Base-by-base conservation (phyloP, 768 basidiomycete species). In the Leccinellum luteum region DNA sequence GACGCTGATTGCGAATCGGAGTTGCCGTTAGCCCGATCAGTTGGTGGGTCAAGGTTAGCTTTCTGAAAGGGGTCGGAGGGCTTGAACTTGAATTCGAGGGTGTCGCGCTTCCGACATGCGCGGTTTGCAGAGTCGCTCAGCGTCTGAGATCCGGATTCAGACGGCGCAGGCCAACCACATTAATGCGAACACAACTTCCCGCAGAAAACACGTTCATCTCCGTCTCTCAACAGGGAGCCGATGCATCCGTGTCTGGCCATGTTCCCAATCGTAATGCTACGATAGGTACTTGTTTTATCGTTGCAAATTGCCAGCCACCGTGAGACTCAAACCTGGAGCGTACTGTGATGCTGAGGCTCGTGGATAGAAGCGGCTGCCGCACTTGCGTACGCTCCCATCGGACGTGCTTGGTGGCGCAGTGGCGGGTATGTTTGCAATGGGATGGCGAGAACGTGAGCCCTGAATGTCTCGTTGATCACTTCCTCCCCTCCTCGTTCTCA, bases 31-130 rank as follows among this genome's bases (percentile, higher is more conserved):
- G 47, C 52, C 63, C 62, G 64, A 71, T 69, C 64, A 65, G 41
- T 52, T n/a, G n/a, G n/a, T n/a, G 41, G 54, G 54, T 71, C 71
- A 72, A 72, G 71, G 71, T 72, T 72, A 72, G 64, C 70, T 74
- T 56, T 35, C 57, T 55, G 49, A 62, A 63, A 63, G 54, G 57
- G 60, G 30, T 44, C 6, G 54, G 48, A 55, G 34, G 48, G 34
- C 49, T 43, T 45, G 47, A 30, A 23, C 27, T 48, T 52, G 9
- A 32, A 32, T 32, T 32, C 32, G 32, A 43, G 34, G 34, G n/a
- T 43, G 28, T 58, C 41, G 60, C 59, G 52, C 60, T 54, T 59
- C 62, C 66, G 64, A 60, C 51, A 59, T 59, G 55, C 58, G 34
- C 58, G 58, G 58, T 61, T 23, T 38, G 54, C 44, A 27, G 23